Conservation (phyloP, 495 filamentous ascomycete species). For the Talaromyces stipitatus region DNA sequence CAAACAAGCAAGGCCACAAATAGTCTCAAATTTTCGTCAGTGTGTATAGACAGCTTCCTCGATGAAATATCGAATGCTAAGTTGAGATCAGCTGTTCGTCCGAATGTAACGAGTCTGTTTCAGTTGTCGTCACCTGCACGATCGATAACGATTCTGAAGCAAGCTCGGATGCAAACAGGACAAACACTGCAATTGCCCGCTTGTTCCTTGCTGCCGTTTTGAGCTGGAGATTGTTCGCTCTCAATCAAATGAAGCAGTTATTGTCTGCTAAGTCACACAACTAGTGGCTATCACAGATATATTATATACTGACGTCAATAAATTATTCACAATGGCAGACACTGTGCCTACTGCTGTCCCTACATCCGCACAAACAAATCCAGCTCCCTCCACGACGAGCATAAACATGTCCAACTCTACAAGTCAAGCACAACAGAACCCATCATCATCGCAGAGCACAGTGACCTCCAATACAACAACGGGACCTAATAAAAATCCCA, state of each 20-base stretch:
- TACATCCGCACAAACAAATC: not conserved
- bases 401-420: not conserved
- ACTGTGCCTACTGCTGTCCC: not conserved
- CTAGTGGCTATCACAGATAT: too few species aligned
- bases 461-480: not conserved
- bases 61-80: not conserved
- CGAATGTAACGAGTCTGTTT: not conserved
- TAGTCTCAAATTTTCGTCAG: not conserved
- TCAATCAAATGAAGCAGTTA: not conserved
- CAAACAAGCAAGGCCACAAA: not conserved
- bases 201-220: not conserved
- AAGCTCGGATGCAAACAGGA: slow-evolving; percentile 26
- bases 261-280: too few species aligned
- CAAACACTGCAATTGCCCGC: slow-evolving; percentile 30
- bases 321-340: not conserved
- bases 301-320: not conserved
- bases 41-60: not conserved
- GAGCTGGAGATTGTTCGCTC: not conserved
- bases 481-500: not conserved
- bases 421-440: not conserved
- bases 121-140: not conserved
- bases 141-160: not conserved
- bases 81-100: not conserved
- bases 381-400: not conserved
- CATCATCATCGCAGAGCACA: not conserved